Base-by-base conservation (phyloP, 108 stramenopile species). In the Cylindrotheca closterium region DNA sequence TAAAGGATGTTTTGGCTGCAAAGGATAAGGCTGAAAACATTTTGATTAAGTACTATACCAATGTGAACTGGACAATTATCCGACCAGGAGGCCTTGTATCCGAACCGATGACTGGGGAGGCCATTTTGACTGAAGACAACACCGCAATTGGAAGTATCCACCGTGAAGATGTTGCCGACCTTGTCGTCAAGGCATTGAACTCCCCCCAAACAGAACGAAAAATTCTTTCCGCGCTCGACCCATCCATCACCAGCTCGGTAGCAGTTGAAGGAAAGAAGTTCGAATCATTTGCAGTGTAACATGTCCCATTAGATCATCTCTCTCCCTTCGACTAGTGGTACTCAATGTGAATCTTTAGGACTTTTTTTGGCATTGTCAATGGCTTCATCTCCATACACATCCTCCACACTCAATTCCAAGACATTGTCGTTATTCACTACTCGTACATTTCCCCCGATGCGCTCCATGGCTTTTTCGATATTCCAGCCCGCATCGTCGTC, bases 11-110 rank as follows among this genome's bases (percentile, higher is more conserved):
- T 10, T 63, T 86, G 23, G 63, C 21, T 12, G 83, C 85, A 4
- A 92, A 92, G 61, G 76, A 82, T 49, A 70, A 71, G 54, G 91
- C 91, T 12, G 91, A 93, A 47, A 89, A 89, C 50, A 61, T 89
- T 31, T 78, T 97, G 18, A 89, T 86, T 47, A 93, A 91, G 65
- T 97, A 93, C 57, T 97, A 97, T 71, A 97, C 96, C 47, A 97
- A 96, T 66, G 82, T 80, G 61, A 91, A 96, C 48, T 97, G 97
- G 97, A 96, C 95, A 0, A 96, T 97, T 61, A 88, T 97, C n/a
- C 84, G 97, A 19, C 97, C 97, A 12, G 97, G 97, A 10, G 97
- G 95, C 0, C 63, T 96, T 31, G 78, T 82, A 8, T 77, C 69
- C 25, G 95, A 90, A 47, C 64, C 80, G 0, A 71, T 74, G 47